Base-by-base conservation (phyloP, 1,139 yeast genomes). In the Saccharomyces hybrid region DNA sequence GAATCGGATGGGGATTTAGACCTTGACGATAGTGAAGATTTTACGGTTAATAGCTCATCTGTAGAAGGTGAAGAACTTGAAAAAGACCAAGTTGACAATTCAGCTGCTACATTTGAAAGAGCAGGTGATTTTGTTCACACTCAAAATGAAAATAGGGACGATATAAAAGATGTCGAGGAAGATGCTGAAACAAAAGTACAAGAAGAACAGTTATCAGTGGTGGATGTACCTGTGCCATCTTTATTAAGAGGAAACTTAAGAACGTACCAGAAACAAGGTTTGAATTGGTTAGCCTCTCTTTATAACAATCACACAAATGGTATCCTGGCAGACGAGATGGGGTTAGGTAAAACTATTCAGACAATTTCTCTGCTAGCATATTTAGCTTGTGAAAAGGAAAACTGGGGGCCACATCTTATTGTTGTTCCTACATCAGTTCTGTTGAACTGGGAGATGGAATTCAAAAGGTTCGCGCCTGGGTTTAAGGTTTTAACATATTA, bases 391-490 rank as follows among this genome's bases (percentile, higher is more conserved):
- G 96, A 87, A 62, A 91, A 90, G 65, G 88, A 88, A 56, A 80
- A 87, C 31, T 93, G 99, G 99, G 99, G 99, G 0, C 99, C 99
- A 0, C 99, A 95, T 74, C 75, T 95, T 54, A 91, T 95, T 71
- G 83, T 95, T 57, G 99, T 95, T 3, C 99, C 99, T 2, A 95
- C 99, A 0, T 89, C 97, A 20, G 99, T 95, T n/a, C 84, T 95
- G 85, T 81, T 95, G 55, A 95, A 95, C 68, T 95, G 99, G 99
- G 99, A 95, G 69, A 91, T 93, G 97, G 99, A 95, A 68, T 91
- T 95, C 73, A 95, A 93, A 67, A 83, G 96, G 62, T 95, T 95
- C 76, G 98, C 98, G 0, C 99, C 99, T 0, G 99, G 99, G 0
- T 87, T 95, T 70, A 93, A 95, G 68, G 95, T 95, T 1, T 70